Evolutionary conservation across 257 asterid species (phyloP).

Genomic region (Gentiana straminea): DNA sequence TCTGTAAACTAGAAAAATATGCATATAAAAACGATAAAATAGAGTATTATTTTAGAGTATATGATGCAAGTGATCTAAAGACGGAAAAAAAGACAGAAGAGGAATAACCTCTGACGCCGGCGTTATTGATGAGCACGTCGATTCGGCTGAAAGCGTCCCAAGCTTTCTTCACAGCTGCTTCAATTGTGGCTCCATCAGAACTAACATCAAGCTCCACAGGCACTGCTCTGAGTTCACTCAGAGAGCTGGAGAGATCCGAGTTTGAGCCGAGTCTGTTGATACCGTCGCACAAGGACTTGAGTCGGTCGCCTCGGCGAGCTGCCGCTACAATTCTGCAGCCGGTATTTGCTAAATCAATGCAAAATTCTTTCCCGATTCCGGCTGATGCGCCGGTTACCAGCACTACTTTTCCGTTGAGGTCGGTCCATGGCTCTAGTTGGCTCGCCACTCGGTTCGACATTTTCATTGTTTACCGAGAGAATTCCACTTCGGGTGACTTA

Average conservation of each 20-base stretch:
- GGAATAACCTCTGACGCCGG: slow-evolving; percentile 36
- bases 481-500: no score
- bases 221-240: slow-evolving; percentile 13
- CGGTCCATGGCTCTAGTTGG: no score
- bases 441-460: no score
- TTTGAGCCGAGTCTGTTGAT: slow-evolving; percentile 13
- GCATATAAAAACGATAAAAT: no score
- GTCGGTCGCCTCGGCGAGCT: slow-evolving; percentile 34
- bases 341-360: slow-evolving; percentile 29
- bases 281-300: slow-evolving; percentile 30
- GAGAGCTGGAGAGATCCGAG: no score
- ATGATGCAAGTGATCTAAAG: no score
- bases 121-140: slow-evolving; percentile 42
- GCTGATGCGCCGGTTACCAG: slow-evolving; percentile 45
- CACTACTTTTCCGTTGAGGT: slow-evolving; percentile 14
- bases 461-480: no score
- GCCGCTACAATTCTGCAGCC: slow-evolving; percentile 44
- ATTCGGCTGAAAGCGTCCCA: slow-evolving; percentile 45
- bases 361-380: slow-evolving; percentile 25
- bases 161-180: slow-evolving; percentile 30
- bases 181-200: slow-evolving; percentile 20
- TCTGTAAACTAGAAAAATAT: no score
- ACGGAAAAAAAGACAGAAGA: no score
- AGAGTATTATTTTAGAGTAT: no score
- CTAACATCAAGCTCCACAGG: slow-evolving; percentile 42